Conservation (phyloP, 345 rosid species). For the Eucalyptus dawsonii region DNA sequence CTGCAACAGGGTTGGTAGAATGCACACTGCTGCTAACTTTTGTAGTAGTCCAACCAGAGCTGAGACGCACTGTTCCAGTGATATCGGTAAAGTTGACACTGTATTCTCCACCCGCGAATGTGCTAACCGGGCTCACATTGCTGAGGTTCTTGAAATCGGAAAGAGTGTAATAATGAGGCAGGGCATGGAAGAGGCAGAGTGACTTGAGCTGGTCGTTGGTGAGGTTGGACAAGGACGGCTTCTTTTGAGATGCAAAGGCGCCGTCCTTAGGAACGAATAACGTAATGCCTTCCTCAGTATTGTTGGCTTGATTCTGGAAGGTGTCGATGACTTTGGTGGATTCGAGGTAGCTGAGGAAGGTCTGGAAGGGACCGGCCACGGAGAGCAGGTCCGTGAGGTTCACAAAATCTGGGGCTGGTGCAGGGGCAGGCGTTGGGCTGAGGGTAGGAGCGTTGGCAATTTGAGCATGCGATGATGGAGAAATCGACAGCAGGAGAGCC, state of each 20-base stretch:
- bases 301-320: slow-evolving; percentile 96
- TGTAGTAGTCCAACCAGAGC: slow-evolving; percentile 75
- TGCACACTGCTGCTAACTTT: slow-evolving; percentile 73
- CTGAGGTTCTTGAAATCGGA: slow-evolving; percentile 85
- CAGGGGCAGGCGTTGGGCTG: slow-evolving; percentile 68
- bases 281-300: slow-evolving; percentile 83
- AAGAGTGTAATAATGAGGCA: slow-evolving; percentile 73
- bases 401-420: slow-evolving; percentile 62
- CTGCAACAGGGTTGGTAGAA: slow-evolving; percentile 83
- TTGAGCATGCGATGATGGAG: slow-evolving; percentile 30
- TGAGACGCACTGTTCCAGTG: slow-evolving; percentile 52
- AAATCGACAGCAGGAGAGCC: slow-evolving; percentile 14
- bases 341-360: slow-evolving; percentile 58
- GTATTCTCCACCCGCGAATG: slow-evolving; percentile 69
- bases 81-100: slow-evolving; percentile 57
- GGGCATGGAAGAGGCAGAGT: slow-evolving; percentile 72
- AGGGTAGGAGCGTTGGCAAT: slow-evolving; percentile 27
- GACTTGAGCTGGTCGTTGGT: slow-evolving; percentile 70
- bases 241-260: slow-evolving; percentile 69
- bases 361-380: slow-evolving; percentile 91
- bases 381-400: slow-evolving; percentile 68
- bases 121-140: slow-evolving; percentile 43
- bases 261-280: slow-evolving; percentile 78
- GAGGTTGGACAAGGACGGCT: slow-evolving; percentile 61
- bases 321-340: slow-evolving; percentile 84